Percentiles rank a stretch among this genome's conserved stretches.
Conservation (phyloP, 2,329 filamentous ascomycete species). For the Penicillium nordicum region DNA sequence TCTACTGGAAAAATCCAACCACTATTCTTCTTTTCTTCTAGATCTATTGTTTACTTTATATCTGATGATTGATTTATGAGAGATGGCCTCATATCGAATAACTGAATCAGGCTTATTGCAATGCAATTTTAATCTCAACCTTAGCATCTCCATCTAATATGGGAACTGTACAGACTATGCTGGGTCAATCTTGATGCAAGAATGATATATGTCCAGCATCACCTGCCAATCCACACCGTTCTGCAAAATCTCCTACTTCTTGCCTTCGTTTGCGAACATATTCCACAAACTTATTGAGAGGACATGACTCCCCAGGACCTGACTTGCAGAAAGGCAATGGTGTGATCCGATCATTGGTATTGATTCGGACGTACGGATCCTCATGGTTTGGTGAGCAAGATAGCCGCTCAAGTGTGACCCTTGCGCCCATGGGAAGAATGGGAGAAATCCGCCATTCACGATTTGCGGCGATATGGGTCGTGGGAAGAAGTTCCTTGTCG, state of each 20-base stretch:
- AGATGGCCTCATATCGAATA: neutral
- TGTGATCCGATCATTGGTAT: slow-evolving; percentile 57
- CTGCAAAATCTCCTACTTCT: slow-evolving; percentile 48
- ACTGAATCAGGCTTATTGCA: neutral
- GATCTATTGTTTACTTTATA: neutral
- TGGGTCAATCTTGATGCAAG: slow-evolving; percentile 42
- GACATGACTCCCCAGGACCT: slow-evolving; percentile 50
- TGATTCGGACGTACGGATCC: slow-evolving; percentile 49
- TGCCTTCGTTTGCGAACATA: slow-evolving; percentile 41
- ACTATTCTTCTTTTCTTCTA: neutral
- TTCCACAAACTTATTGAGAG: slow-evolving; percentile 43
- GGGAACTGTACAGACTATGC: neutral
- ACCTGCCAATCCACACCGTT: slow-evolving; percentile 47
- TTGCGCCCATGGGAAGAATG: slow-evolving; percentile 56
- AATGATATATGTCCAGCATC: slow-evolving; percentile 48
- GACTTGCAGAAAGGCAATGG: slow-evolving; percentile 46
- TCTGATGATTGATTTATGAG: neutral
- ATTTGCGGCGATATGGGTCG: slow-evolving; percentile 41
- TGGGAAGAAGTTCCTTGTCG: slow-evolving; percentile 44
- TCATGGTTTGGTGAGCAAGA: slow-evolving; percentile 36
- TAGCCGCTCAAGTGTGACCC: slow-evolving; percentile 54
- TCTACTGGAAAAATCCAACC: neutral
- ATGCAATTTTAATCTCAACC: neutral
- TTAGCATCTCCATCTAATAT: neutral
- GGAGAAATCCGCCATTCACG: slow-evolving; percentile 56